Base-by-base conservation (phyloP, 2,329 filamentous ascomycete genomes). In the Ophiostoma perfectum region DNA sequence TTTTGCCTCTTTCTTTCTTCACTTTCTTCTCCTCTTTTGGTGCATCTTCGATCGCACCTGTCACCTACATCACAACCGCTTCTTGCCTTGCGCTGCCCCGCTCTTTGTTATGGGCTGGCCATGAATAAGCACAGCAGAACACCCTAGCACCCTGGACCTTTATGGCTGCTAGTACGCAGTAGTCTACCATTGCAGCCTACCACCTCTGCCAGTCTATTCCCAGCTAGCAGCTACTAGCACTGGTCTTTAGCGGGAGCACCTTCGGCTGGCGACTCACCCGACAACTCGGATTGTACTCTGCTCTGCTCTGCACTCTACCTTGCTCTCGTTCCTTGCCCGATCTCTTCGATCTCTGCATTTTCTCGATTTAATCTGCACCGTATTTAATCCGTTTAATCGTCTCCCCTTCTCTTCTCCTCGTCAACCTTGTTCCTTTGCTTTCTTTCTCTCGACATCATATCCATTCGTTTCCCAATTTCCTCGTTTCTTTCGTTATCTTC, bases 21-120 rank as follows among this genome's bases (percentile, higher is more conserved):
- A 36, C 27, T 27, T 49, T 60, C 55, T 14, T 38, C 55, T 58
- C 27, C 9, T 11, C 52, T 58, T 44, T 44, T 7, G 42, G 49
- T 18, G 49, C 49, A 55, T 55, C 49, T 27, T 55, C 27, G 49
- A 11, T 55, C 49, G n/a, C 27, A 18, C 8, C 49, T 55, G 27
- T 36, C 8, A 27, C 49, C 16, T 55, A 60, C 55, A 60, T 27
- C 27, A 27, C 27, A 27, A 27, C 27, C 27, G 27, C 27, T 12
- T 60, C 55, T 14, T 27, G n/a, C 12, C 55, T 38, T 27, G 27
- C 27, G 18, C 9, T 55, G 49, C 49, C n/a, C 49, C 49, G 49
- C 55, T 38, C 55, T 60, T 60, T 60, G 55, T 60, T 38, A 38
- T 55, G 52, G 52, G 14, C 55, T 60, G 27, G 55, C 55, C 55